Conservation (phyloP, 495 filamentous ascomycete genomes). For the Hypoxylon fuscum region DNA sequence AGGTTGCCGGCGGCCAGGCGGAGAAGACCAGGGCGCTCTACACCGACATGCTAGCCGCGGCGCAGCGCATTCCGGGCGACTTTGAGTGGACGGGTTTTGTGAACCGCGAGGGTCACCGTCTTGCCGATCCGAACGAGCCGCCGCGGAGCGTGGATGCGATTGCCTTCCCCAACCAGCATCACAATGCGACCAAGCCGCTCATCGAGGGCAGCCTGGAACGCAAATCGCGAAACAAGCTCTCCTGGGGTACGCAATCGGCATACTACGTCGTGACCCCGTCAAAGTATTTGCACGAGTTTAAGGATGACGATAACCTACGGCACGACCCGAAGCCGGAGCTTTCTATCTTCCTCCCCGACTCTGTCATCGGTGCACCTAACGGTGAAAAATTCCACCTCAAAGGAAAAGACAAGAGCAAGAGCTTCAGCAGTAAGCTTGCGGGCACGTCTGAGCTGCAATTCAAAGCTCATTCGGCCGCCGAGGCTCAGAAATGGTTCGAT, state of each 20-base stretch:
- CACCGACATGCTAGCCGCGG: constrained; percentile 78
- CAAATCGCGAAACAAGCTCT: constrained; percentile 79
- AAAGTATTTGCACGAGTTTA: constrained; percentile 94
- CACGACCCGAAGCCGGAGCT: constrained; percentile 85
- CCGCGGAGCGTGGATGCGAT: constrained; percentile 76
- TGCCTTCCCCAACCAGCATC: constrained; percentile 86
- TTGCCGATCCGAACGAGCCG: constrained; percentile 82
- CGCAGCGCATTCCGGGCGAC: constrained; percentile 83
- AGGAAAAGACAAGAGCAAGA: constrained; percentile 79
- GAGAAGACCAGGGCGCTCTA: constrained; percentile 83
- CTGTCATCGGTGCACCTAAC: constrained; percentile 74
- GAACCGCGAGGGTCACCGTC: constrained; percentile 68
- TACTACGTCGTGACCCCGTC: constrained; percentile 91
- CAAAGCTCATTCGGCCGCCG: constrained; percentile 73
- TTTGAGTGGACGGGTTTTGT: constrained; percentile 93
- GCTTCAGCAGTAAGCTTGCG: constrained; percentile 60
- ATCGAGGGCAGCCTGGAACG: constrained; percentile 89
- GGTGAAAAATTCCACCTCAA: constrained; percentile 92
- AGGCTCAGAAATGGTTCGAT: constrained; percentile 86
- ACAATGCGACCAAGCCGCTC: constrained; percentile 78
- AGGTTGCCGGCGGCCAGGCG: constrained; percentile 78
- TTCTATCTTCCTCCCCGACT: constrained; percentile 92
- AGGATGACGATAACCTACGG: constrained; percentile 84
- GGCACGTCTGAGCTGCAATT: constrained; percentile 63
- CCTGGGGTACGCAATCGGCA: constrained; percentile 76